Evolutionary conservation across 495 filamentous ascomycete species (phyloP).

Genomic region (Mycothermus thermophilus): DNA sequence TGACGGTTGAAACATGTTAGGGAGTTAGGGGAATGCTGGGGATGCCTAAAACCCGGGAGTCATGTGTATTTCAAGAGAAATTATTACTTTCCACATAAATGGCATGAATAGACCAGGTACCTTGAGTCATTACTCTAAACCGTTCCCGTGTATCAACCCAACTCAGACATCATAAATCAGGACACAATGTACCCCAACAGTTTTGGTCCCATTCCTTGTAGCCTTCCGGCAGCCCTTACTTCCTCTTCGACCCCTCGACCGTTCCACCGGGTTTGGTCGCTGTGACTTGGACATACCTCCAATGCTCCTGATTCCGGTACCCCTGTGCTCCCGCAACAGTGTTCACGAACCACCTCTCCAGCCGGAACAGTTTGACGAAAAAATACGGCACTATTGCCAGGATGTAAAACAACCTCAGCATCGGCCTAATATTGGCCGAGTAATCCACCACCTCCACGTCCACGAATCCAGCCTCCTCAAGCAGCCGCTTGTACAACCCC

Average conservation of each 20-base stretch:
- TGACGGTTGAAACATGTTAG: too few relatives aligned
- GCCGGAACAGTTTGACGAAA: slow-evolving; percentile 30
- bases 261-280: slow-evolving; percentile 18
- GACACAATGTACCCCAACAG: too few relatives aligned
- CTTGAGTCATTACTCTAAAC: too few relatives aligned
- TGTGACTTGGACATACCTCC: slow-evolving; percentile 18
- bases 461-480: slow-evolving; percentile 38
- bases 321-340: slow-evolving; percentile 15
- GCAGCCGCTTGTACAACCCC: slow-evolving; percentile 20
- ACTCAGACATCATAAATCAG: too few relatives aligned
- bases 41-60: too few relatives aligned
- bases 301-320: slow-evolving; percentile 12
- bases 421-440: slow-evolving; percentile 37
- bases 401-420: slow-evolving; percentile 37
- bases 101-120: too few relatives aligned
- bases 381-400: slow-evolving; percentile 40
- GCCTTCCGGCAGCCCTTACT: too few relatives aligned
- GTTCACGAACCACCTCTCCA: slow-evolving; percentile 27
- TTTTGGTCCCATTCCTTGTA: too few relatives aligned
- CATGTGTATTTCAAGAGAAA: too few relatives aligned
- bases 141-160: too few relatives aligned
- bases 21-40: too few relatives aligned
- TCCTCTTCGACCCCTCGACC: slow-evolving; percentile 14
- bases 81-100: too few relatives aligned
- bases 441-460: slow-evolving; percentile 34